Base-by-base conservation (phyloP, 2,329 filamentous ascomycete genomes). In the Botrytis aclada region DNA sequence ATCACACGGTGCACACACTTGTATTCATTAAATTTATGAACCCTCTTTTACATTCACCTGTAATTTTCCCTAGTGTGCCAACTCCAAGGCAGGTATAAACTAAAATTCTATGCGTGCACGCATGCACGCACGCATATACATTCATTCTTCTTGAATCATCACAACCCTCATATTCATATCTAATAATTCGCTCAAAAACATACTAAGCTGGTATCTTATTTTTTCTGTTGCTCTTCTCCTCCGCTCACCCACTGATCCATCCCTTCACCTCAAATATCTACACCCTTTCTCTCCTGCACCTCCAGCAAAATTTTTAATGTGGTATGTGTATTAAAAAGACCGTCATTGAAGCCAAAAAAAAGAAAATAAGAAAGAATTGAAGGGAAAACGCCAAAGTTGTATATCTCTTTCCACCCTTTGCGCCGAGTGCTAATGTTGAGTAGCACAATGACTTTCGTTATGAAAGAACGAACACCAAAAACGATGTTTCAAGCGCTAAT, bases 271-370 rank as follows among this genome's bases (percentile, higher is more conserved):
- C 45, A 9, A 54, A 37, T 47, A 65, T 65, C 43, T 47, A 65
- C 63, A 66, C 34, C 32, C 20, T 18, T 9, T 12, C 22, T 34
- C 32, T n/a, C 34, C 34, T 39, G 45, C 32, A 34, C 20, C 29
- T 14, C 2, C 18, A 32, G 10, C n/a, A 64, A 32, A 20, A 22
- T 5, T 54, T 29, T 39, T 25, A 32, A 41, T 32, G 37, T 64
- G 61, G 39, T 64, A 64, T 67, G 51, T 39, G 65, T 67, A 67
- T 67, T 67, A 67, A 56, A 67, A 56, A 56, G 34, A 29, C 10
- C 51, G n/a, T 29, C 51, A n/a, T 56, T 25, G 51, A 56, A 56
- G 51, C 51, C 18, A 51, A n/a, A 51, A n/a, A 51, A n/a, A 51
- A n/a, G 3, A n/a, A n/a, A 51, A 25, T 6, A 51, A 47, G 25